Percentiles rank a stretch among this genome's conserved stretches.
These are phyloP conservation scores for Rutstroemia sp. DNA, from an alignment of 2,329 filamentous ascomycete genomes.

Conservation along the genomic window DNA sequence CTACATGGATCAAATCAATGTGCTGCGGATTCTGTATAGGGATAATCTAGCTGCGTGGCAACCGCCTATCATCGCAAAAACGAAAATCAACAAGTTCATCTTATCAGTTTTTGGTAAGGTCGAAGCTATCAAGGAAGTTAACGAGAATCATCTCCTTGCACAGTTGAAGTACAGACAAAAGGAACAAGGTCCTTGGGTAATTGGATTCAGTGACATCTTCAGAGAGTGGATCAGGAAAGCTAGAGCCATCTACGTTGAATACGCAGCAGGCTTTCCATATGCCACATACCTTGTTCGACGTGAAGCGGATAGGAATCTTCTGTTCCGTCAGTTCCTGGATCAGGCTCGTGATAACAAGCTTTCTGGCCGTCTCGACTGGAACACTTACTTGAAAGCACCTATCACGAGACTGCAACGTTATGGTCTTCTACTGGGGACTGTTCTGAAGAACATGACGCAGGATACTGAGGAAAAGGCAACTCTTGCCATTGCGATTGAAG, in stretches of 20 bases:
- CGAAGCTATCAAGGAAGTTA: slow-evolving; percentile 80
- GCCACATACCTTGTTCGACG: slow-evolving; percentile 77
- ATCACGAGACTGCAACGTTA: slow-evolving; percentile 92
- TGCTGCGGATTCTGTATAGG: slow-evolving; percentile 77
- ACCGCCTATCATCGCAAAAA: slow-evolving; percentile 73
- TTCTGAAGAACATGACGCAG: slow-evolving; percentile 73
- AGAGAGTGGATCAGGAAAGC: slow-evolving; percentile 97
- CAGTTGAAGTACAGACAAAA: slow-evolving; percentile 96
- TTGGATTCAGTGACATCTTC: slow-evolving; percentile 94
- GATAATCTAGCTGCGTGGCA: slow-evolving; percentile 68
- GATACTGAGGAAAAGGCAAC: slow-evolving; percentile 90
- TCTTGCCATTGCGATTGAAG: slow-evolving; percentile 74
- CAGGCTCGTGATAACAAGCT: slow-evolving; percentile 69
- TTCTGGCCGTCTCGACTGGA: slow-evolving; percentile 82
- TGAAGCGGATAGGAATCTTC: slow-evolving; percentile 75
- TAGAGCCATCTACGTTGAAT: slow-evolving; percentile 80
- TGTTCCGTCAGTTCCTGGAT: slow-evolving; percentile 82
- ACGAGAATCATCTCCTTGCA: slow-evolving; percentile 85
- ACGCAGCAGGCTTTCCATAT: slow-evolving; percentile 78
- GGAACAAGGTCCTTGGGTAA: slow-evolving; percentile 91
- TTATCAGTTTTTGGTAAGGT: slow-evolving; percentile 83
- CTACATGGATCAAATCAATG: slow-evolving; percentile 83
- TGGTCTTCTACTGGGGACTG: slow-evolving; percentile 71
- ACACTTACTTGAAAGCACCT: slow-evolving; percentile 86
- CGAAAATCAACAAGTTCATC: slow-evolving; percentile 73